Conservation (phyloP, 2,329 filamentous ascomycete species). For the Xylaria sp. region DNA sequence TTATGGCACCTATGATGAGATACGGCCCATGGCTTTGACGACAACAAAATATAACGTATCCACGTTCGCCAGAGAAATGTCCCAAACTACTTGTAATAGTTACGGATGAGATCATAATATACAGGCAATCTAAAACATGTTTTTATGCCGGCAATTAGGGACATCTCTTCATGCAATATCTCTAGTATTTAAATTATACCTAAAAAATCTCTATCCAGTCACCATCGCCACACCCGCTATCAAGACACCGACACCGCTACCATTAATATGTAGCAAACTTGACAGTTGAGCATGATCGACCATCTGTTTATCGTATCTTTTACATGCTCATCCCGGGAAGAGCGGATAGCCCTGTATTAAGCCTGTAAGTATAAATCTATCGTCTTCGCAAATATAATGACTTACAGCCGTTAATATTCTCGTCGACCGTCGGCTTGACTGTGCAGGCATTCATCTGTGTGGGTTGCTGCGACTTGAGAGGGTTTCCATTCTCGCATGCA, state of each 20-base stretch:
- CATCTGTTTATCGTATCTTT: neutral
- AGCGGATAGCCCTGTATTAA: conserved; percentile 38
- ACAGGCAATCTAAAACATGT: neutral
- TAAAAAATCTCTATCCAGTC: neutral
- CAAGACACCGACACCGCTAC: neutral
- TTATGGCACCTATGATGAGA: no score
- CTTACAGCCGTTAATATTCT: conserved; percentile 46
- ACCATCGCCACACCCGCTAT: neutral
- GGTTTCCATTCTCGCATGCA: conserved; percentile 47
- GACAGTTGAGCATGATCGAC: neutral
- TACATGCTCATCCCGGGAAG: conserved; percentile 38
- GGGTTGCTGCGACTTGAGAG: conserved; percentile 43
- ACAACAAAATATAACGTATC: no score
- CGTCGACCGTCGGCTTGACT: conserved; percentile 40
- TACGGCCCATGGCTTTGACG: no score
- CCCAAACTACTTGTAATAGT: no score
- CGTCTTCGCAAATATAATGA: neutral
- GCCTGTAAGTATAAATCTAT: neutral
- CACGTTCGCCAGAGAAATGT: no score
- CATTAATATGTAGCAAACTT: neutral
- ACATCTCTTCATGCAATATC: neutral
- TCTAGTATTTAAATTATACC: neutral
- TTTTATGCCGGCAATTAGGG: no score
- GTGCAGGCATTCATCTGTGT: conserved; percentile 44
- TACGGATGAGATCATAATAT: no score